These are phyloP conservation scores for Lagenaria siceraria DNA, from an alignment of 306 rosid genomes.

Conservation along the genomic window DNA sequence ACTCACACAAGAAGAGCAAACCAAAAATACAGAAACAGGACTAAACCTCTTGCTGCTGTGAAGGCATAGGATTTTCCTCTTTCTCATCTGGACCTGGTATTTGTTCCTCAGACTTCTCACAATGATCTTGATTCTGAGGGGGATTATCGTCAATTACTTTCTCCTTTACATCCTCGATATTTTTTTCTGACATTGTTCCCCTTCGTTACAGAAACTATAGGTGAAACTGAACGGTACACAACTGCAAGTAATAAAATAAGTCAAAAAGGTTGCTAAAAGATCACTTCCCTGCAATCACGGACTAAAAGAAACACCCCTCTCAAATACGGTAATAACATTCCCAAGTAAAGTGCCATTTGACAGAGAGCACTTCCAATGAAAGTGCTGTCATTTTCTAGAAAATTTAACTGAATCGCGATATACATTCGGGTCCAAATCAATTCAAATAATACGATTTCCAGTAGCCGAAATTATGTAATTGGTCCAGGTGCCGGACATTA, in stretches of 20 bases:
- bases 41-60: slow-evolving; percentile 59
- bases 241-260: slow-evolving; percentile 2
- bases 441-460: neutral
- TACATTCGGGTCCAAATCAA: neutral
- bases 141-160: slow-evolving; percentile 28
- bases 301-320: neutral
- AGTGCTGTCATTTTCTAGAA: neutral
- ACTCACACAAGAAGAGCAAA: neutral
- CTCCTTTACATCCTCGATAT: slow-evolving; percentile 39
- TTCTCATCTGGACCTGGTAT: slow-evolving; percentile 22
- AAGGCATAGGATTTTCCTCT: slow-evolving; percentile 49
- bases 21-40: slow-evolving; percentile 2
- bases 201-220: neutral
- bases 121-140: slow-evolving; percentile 25
- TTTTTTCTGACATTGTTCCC: slow-evolving; percentile 40
- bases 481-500: neutral
- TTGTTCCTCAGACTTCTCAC: slow-evolving; percentile 31
- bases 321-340: neutral
- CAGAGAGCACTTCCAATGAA: neutral
- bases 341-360: neutral
- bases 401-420: neutral
- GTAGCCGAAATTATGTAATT: neutral
- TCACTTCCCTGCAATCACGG: slow-evolving; percentile 7
- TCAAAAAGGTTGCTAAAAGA: neutral
- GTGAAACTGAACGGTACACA: neutral